These are phyloP conservation scores for Pyrrhoderma noxium DNA, from an alignment of 1,284 basidiomycete species.

Conservation along the genomic window DNA sequence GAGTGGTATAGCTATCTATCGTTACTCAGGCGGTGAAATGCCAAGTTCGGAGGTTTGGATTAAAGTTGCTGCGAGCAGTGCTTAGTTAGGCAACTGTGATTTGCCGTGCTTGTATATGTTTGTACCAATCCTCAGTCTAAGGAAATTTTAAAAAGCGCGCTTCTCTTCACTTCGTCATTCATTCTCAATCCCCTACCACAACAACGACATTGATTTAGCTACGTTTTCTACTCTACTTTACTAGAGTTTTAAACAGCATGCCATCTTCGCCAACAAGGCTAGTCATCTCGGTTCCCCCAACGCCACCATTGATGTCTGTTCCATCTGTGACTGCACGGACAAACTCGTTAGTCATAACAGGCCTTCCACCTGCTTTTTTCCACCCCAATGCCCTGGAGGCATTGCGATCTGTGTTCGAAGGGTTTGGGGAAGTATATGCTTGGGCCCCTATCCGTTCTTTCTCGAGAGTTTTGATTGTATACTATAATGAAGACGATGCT, in stretches of 20 bases:
- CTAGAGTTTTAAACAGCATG: not conserved
- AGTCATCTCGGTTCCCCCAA: slow-evolving; percentile 10
- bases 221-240: too few relatives aligned
- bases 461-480: slow-evolving; percentile 77
- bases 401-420: slow-evolving; percentile 59
- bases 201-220: too few relatives aligned
- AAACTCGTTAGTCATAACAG: slow-evolving; percentile 65
- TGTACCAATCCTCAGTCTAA: too few relatives aligned
- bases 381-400: slow-evolving; percentile 59
- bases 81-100: too few relatives aligned
- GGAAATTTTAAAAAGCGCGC: too few relatives aligned
- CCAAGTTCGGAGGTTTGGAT: too few relatives aligned
- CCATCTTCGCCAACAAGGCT: not conserved
- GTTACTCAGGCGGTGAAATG: too few relatives aligned
- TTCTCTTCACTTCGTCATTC: too few relatives aligned
- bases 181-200: too few relatives aligned
- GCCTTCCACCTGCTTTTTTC: slow-evolving; percentile 61
- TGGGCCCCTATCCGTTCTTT: slow-evolving; percentile 86
- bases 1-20: too few relatives aligned
- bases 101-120: too few relatives aligned
- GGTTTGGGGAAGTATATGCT: slow-evolving; percentile 71
- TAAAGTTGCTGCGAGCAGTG: too few relatives aligned
- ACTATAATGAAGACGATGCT: slow-evolving; percentile 52
- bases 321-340: slow-evolving; percentile 30
- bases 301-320: slow-evolving; percentile 15